phyloP scores from a whole-genome alignment of 805 yeast genomes.

The Kuraishia capsulata region DNA sequence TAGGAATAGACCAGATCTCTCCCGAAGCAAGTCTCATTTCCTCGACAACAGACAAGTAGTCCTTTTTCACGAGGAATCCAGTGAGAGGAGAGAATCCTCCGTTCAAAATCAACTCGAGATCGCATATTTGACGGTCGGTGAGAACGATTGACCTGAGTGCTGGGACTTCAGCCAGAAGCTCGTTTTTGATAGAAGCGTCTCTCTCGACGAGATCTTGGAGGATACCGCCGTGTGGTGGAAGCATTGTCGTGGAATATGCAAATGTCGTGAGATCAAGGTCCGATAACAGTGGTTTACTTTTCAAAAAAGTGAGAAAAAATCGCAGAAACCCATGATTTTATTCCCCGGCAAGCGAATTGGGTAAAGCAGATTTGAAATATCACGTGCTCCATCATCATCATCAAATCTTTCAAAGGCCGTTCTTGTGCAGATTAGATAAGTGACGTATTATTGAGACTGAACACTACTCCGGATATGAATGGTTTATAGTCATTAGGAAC shows the following conservation, averaged over 20 bases:
- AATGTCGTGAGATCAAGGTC: too few relatives aligned
- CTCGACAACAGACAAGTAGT: slow-evolving; percentile 59
- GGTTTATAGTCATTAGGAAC: too few relatives aligned
- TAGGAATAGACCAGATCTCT: slow-evolving; percentile 85
- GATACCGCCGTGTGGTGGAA: slow-evolving; percentile 87
- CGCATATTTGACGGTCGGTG: slow-evolving; percentile 88
- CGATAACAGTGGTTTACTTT: too few relatives aligned
- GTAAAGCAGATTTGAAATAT: neutral
- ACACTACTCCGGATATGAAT: too few relatives aligned
- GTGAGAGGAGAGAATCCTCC: slow-evolving; percentile 90
- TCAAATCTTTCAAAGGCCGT: too few relatives aligned
- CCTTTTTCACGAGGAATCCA: slow-evolving; percentile 59
- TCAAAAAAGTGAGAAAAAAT: too few relatives aligned
- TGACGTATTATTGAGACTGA: too few relatives aligned
- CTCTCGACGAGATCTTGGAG: slow-evolving; percentile 80
- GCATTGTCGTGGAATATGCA: slow-evolving; percentile 40
- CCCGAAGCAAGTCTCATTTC: slow-evolving; percentile 69
- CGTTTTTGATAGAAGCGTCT: slow-evolving; percentile 53
- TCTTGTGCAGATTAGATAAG: too few relatives aligned
- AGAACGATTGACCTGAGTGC: slow-evolving; percentile 39
- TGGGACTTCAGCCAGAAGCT: slow-evolving; percentile 51
- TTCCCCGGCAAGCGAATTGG: too few relatives aligned
- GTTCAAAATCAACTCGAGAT: slow-evolving; percentile 79
- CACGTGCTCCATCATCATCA: neutral
- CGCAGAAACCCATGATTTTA: neutral